Conservation (phyloP, 129 eudicot genomes). For the Kitagawia praeruptora region DNA sequence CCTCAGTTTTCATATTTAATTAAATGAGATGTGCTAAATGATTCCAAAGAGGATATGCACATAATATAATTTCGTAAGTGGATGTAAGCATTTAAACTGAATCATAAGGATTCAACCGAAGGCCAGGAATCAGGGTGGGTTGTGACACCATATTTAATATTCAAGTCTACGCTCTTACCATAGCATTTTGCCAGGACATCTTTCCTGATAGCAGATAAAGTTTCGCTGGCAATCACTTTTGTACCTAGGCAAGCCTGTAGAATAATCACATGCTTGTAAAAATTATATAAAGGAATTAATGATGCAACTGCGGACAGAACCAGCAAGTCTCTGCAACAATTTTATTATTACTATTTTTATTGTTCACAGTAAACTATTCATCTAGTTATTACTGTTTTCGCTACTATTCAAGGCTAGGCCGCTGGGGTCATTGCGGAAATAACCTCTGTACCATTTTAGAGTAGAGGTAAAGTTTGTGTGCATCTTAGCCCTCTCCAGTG, state of each 20-base stretch:
- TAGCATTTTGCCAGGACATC: slow-evolving; percentile 97
- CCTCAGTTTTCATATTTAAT: not conserved
- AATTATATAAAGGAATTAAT: not conserved
- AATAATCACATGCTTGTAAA: not conserved
- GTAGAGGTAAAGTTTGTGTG: not conserved
- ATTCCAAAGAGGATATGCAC: not conserved
- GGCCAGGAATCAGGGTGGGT: not conserved
- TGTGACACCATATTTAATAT: not conserved
- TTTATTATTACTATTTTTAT: not conserved
- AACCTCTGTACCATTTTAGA: not conserved
- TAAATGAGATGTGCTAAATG: not conserved
- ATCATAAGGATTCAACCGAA: not conserved
- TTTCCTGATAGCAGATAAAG: slow-evolving; percentile 83
- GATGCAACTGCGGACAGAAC: not conserved
- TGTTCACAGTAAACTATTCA: not conserved
- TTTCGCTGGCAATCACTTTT: slow-evolving; percentile 96
- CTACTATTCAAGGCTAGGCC: not conserved
- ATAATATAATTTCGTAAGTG: not conserved
- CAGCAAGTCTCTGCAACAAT: not conserved
- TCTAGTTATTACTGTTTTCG: not conserved
- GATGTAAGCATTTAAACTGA: not conserved
- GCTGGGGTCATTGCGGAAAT: not conserved
- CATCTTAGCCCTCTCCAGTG: not conserved
- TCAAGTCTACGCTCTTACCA: slow-evolving; percentile 38
- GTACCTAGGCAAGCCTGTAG: slow-evolving; percentile 87